A percentile compares a stretch with the other conserved stretches of the same genome.
These are phyloP conservation scores for Candida tropicalis DNA, from an alignment of 1,139 yeast species.

Conservation along the genomic window DNA sequence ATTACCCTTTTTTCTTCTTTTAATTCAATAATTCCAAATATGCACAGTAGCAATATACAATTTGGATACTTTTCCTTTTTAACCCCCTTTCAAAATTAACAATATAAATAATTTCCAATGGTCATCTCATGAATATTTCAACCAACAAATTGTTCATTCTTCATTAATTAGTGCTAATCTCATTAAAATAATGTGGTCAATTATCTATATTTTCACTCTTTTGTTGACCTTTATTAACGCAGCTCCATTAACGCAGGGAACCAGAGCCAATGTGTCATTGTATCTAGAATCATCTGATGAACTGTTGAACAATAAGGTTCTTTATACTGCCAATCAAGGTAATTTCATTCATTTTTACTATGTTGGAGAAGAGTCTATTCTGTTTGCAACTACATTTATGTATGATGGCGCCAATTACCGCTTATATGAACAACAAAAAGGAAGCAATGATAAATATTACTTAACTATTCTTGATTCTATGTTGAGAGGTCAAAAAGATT, in stretches of 20 bases:
- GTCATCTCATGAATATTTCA: too few relatives aligned
- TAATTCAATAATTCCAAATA: too few relatives aligned
- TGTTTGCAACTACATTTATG: not conserved
- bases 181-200: not conserved
- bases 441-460: not conserved
- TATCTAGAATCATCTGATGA: not conserved
- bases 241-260: not conserved
- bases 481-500: constrained; percentile 1
- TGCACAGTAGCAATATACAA: too few relatives aligned
- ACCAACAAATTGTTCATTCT: too few relatives aligned
- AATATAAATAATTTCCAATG: too few relatives aligned
- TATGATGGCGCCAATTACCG: not conserved
- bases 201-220: not conserved
- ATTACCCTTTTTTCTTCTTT: too few relatives aligned
- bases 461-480: not conserved
- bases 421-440: not conserved
- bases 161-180: not conserved
- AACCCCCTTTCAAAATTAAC: too few relatives aligned
- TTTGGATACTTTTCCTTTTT: too few relatives aligned
- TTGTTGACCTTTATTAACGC: not conserved
- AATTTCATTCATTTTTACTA: constrained; percentile 1
- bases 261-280: not conserved
- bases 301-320: not conserved
- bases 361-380: not conserved
- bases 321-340: constrained; percentile 1